Evolutionary conservation across 2,329 filamentous ascomycete genomes (phyloP), one percentile per base, ranked within the genome.

Genomic region (Fusarium coffeatum): DNA sequence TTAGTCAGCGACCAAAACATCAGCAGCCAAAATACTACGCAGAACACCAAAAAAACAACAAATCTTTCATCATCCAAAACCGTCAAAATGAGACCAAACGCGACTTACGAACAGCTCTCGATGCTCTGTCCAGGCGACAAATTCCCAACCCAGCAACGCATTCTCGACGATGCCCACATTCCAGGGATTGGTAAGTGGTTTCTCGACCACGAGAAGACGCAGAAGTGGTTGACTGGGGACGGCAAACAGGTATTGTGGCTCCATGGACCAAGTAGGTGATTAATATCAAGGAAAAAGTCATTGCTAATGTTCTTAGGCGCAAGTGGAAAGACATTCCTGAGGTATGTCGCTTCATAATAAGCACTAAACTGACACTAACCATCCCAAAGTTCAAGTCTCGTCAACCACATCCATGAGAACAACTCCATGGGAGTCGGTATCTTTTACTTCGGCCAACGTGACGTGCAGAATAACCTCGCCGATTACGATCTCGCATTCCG

Each of bases 261-360:
- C 4, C 10, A 46, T 25, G 64, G 64, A 13, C 57, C 22, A 16
- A 43, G 58, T 67, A 11, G 0, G 55, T 30, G 0, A 8, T 3
- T 1, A 4, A 4, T 0, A 23, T 6, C 23, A 23, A 23, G 7
- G 23, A 23, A 4, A 2, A 2, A 2, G 4, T 4, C 7, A 28
- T 32, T 4, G 3, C 62, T 66, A 13, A 66, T 6, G 9, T 1
- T 0, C 1, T 3, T 6, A 66, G 64, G 42, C 15, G 50, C 57
- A 2, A 58, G 30, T 2, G 64, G 64, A 5, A 68, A 67, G 9
- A 68, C 47, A 3, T 58, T 67, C 4, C 15, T 58, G 1, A 54
- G 47, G 46, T 47, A 12, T 1, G 32, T 34, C 5, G 30, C 6
- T 6, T 8, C 7, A 11, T 23, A 23, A 23, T 9, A 27, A 27